Percentiles rank a stretch among this genome's conserved stretches.
These are phyloP conservation scores for Alectoria sarmentosa DNA, from an alignment of 495 filamentous ascomycete genomes.

Conservation along the genomic window DNA sequence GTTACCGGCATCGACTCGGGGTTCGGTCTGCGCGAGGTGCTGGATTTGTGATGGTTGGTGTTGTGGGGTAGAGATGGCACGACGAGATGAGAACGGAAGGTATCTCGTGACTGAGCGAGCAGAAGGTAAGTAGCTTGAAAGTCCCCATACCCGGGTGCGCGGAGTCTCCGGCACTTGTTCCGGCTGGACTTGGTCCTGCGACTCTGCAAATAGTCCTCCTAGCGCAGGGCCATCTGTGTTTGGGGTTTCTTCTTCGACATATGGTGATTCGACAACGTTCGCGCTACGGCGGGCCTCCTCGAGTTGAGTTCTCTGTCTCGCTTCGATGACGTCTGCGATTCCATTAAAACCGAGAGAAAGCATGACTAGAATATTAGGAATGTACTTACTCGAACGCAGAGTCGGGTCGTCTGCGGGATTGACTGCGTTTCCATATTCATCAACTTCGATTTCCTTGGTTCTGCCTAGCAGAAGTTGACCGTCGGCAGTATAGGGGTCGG, in stretches of 20 bases:
- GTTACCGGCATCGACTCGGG: background rate
- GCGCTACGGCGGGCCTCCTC: background rate
- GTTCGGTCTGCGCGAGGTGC: conserved; percentile 3
- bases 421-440: background rate
- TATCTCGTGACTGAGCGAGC: conserved; percentile 12
- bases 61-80: background rate
- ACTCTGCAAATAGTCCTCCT: background rate
- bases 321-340: background rate
- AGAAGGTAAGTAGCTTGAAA: conserved; percentile 7
- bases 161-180: conserved; percentile 16
- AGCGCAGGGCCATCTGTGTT: background rate
- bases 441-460: conserved; percentile 2
- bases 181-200: background rate
- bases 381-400: background rate
- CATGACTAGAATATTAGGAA: background rate
- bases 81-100: conserved; percentile 13
- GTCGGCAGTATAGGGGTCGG: background rate
- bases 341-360: background rate
- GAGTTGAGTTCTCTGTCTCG: background rate
- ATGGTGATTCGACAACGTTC: background rate
- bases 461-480: conserved; percentile 3
- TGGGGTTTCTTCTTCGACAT: background rate
- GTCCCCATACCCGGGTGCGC: conserved; percentile 11
- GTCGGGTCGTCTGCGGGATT: background rate
- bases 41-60: background rate